Percentiles rank a stretch among this genome's conserved stretches.
phyloP scores from a whole-genome alignment of 2,329 filamentous ascomycete genomes.

The Diaporthe destruens region DNA sequence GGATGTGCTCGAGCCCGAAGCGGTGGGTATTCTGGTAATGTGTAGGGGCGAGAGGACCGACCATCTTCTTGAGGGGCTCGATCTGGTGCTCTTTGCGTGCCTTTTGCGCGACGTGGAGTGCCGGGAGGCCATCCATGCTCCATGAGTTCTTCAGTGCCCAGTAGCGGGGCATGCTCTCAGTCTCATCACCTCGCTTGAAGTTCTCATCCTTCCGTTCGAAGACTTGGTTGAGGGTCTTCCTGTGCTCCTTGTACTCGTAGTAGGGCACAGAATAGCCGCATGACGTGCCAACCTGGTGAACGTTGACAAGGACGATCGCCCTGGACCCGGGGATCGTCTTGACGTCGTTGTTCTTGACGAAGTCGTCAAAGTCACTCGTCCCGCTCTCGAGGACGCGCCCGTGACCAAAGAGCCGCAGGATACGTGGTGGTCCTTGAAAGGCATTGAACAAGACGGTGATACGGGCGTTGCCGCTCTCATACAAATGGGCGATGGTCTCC shows the following conservation, averaged over 20 bases:
- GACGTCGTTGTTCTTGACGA: constrained; percentile 51
- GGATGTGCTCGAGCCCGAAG: constrained; percentile 32
- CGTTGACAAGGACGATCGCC: constrained; percentile 54
- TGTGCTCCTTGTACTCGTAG: constrained; percentile 54
- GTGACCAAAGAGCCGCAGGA: constrained; percentile 55
- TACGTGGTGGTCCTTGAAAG: constrained; percentile 55
- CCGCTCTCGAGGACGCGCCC: constrained; percentile 53
- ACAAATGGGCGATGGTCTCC: constrained; percentile 81
- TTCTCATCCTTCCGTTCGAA: constrained; percentile 50
- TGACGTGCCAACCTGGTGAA: constrained; percentile 55
- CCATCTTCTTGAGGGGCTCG: constrained; percentile 55
- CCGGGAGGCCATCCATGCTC: constrained; percentile 56
- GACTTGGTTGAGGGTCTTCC: constrained; percentile 51
- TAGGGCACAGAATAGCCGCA: constrained; percentile 57
- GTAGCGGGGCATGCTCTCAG: constrained; percentile 54
- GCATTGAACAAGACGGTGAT: constrained; percentile 78
- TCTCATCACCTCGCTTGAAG: constrained; percentile 50
- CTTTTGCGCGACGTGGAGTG: constrained; percentile 51
- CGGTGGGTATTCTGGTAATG: constrained; percentile 32
- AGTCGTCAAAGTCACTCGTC: constrained; percentile 49
- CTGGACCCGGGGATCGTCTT: constrained; percentile 49
- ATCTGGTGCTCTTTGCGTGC: constrained; percentile 50
- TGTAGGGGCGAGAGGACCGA: constrained; percentile 50
- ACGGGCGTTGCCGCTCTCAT: constrained; percentile 76
- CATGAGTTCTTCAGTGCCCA: constrained; percentile 57